Conservation (phyloP, 2,329 filamentous ascomycete genomes). For the Drechslerella coelobrocha region DNA sequence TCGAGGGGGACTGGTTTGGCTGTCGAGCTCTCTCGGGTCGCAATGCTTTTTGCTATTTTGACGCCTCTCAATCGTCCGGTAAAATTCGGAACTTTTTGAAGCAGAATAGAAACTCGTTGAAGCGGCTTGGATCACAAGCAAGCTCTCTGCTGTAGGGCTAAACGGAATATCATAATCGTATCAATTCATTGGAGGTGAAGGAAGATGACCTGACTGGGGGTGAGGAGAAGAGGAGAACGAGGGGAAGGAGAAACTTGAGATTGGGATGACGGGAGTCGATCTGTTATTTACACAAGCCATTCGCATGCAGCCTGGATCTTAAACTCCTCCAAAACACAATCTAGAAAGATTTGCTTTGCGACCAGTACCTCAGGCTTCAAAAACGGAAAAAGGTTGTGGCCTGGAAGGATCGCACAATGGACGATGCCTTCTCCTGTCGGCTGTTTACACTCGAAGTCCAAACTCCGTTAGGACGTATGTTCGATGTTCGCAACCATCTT, state of each 20-base stretch:
- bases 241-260: not conserved
- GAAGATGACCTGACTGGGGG: not conserved
- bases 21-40: constrained; percentile 47
- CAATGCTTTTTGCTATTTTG: constrained; percentile 51
- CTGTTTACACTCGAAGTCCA: constrained; percentile 45
- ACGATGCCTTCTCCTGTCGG: constrained; percentile 38
- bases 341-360: not conserved
- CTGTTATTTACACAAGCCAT: constrained; percentile 27
- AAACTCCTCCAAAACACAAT: not conserved
- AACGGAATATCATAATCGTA: not conserved
- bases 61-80: constrained; percentile 42
- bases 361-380: not conserved
- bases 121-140: not conserved
- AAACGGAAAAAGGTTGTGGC: constrained; percentile 20
- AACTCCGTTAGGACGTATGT: not conserved
- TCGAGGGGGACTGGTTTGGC: not conserved
- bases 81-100: constrained; percentile 37
- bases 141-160: not conserved
- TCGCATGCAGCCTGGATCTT: not conserved
- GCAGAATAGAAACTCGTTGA: not conserved
- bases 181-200: not conserved
- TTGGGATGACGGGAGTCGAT: constrained; percentile 9
- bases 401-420: constrained; percentile 29
- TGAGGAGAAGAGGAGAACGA: constrained; percentile 6
- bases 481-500: constrained; percentile 26